Percentiles rank a stretch among this genome's conserved stretches.
phyloP scores from a whole-genome alignment of 768 basidiomycete species.

The Leccinum sublutescens region DNA sequence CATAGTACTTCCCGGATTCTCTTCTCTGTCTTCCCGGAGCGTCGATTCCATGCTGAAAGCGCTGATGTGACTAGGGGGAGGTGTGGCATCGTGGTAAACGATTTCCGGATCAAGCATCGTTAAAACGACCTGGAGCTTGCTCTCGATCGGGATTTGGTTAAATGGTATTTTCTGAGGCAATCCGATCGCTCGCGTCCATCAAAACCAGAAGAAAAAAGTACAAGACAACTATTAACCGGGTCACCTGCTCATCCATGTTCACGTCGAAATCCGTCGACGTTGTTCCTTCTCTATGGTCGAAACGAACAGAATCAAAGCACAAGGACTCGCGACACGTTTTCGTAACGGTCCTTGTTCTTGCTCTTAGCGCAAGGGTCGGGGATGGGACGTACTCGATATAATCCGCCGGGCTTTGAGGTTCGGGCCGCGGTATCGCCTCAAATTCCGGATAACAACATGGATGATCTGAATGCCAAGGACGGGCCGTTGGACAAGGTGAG shows the following conservation, averaged over 20 bases:
- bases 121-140: too few relatives aligned
- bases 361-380: neutral
- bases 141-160: too few relatives aligned
- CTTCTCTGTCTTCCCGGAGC: too few relatives aligned
- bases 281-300: neutral
- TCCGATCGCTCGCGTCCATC: too few relatives aligned
- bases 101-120: too few relatives aligned
- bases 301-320: neutral
- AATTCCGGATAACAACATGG: constrained; percentile 91
- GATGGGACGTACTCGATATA: neutral
- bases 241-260: neutral
- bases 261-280: neutral
- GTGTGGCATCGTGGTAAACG: too few relatives aligned
- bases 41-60: too few relatives aligned
- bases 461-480: constrained; percentile 83
- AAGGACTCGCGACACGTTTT: neutral
- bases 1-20: too few relatives aligned
- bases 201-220: too few relatives aligned
- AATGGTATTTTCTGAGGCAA: too few relatives aligned
- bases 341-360: neutral
- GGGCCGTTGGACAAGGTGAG: constrained; percentile 77
- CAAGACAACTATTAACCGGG: too few relatives aligned
- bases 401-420: constrained; percentile 30
- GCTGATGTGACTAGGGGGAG: too few relatives aligned
- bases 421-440: constrained; percentile 90